Percentiles rank a stretch among this genome's conserved stretches.
phyloP scores from a whole-genome alignment of 768 basidiomycete genomes.

The Scleroderma bovista region DNA sequence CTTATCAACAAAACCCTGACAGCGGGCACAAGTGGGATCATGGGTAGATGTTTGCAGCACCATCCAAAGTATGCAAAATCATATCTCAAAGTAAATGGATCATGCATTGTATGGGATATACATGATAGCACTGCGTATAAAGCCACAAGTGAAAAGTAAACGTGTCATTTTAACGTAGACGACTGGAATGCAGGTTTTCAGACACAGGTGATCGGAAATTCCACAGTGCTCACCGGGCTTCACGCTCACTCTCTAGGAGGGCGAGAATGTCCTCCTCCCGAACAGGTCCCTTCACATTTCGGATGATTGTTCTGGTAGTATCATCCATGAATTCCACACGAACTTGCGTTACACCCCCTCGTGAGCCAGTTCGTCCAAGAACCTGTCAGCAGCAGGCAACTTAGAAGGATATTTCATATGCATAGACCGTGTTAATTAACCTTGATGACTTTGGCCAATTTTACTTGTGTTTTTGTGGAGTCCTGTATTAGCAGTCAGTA shows the following conservation, averaged over 20 bases:
- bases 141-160: neutral
- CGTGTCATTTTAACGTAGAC: slow-evolving; percentile 1
- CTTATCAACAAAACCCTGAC: too few relatives aligned
- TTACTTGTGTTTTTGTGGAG: slow-evolving; percentile 87
- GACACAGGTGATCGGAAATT: neutral
- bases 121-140: neutral
- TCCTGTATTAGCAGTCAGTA: slow-evolving; percentile 40
- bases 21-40: too few relatives aligned
- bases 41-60: too few relatives aligned
- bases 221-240: slow-evolving; percentile 78
- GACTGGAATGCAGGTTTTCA: neutral
- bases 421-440: slow-evolving; percentile 34
- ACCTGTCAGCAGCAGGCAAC: slow-evolving; percentile 49
- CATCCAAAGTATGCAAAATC: too few relatives aligned
- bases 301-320: slow-evolving; percentile 90
- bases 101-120: neutral
- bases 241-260: slow-evolving; percentile 95
- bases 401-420: neutral
- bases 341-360: slow-evolving; percentile 98
- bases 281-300: slow-evolving; percentile 98
- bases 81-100: neutral
- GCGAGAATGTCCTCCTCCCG: slow-evolving; percentile 95
- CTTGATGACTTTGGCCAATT: slow-evolving; percentile 98
- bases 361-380: slow-evolving; percentile 96
- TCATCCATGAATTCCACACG: slow-evolving; percentile 99